phyloP scores from a whole-genome alignment of 805 yeast species.

The Sugiyamaella marilandica region DNA sequence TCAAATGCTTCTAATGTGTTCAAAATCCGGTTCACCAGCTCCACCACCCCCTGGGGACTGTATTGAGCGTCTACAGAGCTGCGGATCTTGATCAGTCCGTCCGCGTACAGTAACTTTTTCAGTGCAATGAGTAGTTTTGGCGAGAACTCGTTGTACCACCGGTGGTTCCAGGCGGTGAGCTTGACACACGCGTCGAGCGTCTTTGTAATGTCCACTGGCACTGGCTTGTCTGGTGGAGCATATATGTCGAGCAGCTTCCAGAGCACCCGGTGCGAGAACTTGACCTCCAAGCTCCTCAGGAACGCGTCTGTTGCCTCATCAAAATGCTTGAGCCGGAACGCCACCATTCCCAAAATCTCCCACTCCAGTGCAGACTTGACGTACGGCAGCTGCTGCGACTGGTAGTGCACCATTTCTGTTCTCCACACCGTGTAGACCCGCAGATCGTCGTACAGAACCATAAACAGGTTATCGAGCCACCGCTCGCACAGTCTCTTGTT shows the following conservation, averaged over 20 bases:
- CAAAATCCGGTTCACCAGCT: conserved; percentile 25
- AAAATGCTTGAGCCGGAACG: conserved; percentile 76
- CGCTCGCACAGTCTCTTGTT: conserved; percentile 62
- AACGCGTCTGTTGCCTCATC: conserved; percentile 88
- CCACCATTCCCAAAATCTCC: conserved; percentile 86
- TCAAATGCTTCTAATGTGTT: conserved; percentile 22
- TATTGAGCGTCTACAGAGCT: conserved; percentile 32
- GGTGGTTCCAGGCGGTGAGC: conserved; percentile 92
- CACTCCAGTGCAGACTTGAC: conserved; percentile 80
- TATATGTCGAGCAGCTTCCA: conserved; percentile 68
- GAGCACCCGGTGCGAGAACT: conserved; percentile 79
- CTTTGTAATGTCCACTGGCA: conserved; percentile 9
- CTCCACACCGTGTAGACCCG: conserved; percentile 85
- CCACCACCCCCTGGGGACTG: conserved; percentile 28
- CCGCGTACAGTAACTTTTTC: conserved; percentile 59
- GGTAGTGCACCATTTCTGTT: conserved; percentile 83
- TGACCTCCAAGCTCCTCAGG: conserved; percentile 58
- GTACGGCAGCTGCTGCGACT: conserved; percentile 77
- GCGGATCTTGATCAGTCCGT: conserved; percentile 73
- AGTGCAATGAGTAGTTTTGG: conserved; percentile 59
- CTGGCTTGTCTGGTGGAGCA: conserved; percentile 27
- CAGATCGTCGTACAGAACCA: conserved; percentile 63
- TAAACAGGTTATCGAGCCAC: conserved; percentile 74
- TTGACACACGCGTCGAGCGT: conserved; percentile 69
- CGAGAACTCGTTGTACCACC: conserved; percentile 94